Evolutionary conservation across 169 alveolate genomes (phyloP).

Genomic region (Cryptosporidium xiaoi): DNA sequence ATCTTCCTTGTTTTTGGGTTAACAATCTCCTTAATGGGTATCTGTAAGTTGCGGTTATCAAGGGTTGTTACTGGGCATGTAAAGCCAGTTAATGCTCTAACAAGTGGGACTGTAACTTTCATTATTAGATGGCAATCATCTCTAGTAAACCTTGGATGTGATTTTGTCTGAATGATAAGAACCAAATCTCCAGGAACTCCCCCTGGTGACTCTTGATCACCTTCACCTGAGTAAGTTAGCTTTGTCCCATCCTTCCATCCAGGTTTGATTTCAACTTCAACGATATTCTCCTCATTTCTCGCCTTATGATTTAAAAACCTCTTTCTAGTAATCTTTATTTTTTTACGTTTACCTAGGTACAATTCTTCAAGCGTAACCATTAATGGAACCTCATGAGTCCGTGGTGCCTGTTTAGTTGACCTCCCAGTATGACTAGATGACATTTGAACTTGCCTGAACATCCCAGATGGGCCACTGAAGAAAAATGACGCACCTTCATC

Average conservation of each 20-base stretch:
- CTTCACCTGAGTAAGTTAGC: conserved; percentile 87
- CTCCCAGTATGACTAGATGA: conserved; percentile 64
- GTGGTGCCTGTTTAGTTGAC: conserved; percentile 73
- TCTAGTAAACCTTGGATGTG: conserved; percentile 83
- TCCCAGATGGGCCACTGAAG: conserved; percentile 81
- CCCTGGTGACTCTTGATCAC: conserved; percentile 86
- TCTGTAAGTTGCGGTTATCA: conserved; percentile 85
- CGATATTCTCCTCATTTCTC: conserved; percentile 86
- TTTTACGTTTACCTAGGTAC: conserved; percentile 83
- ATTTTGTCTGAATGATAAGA: conserved; percentile 82
- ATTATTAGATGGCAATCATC: conserved; percentile 85
- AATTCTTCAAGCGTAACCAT: conserved; percentile 85
- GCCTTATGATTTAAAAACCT: conserved; percentile 81
- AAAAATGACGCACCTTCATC: conserved; percentile 80
- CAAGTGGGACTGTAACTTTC: conserved; percentile 86
- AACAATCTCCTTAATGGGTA: conserved; percentile 84
- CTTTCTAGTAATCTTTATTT: conserved; percentile 86
- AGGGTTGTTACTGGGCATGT: conserved; percentile 85
- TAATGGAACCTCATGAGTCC: conserved; percentile 85
- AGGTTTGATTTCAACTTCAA: conserved; percentile 86
- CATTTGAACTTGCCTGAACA: conserved; percentile 75
- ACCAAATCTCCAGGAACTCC: conserved; percentile 87
- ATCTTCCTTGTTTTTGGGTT: conserved; percentile 83
- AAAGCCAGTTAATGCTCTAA: conserved; percentile 88
- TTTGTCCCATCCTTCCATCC: conserved; percentile 90